These are phyloP conservation scores for Phytophthora pluvialis DNA, from an alignment of 352 stramenopile genomes.

Conservation along the genomic window DNA sequence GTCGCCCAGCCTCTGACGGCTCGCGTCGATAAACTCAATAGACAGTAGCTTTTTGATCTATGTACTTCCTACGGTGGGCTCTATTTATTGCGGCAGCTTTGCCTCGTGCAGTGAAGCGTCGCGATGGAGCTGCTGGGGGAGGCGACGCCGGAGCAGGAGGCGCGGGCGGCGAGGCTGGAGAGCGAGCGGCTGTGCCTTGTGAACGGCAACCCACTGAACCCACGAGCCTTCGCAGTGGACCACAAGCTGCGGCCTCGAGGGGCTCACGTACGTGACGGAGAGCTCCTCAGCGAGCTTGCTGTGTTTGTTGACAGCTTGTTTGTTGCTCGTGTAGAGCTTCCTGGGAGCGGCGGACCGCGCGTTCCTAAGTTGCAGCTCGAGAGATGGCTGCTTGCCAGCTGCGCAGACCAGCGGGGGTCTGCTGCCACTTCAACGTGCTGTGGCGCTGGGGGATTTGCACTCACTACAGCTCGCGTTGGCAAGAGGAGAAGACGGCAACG, in stretches of 20 bases:
- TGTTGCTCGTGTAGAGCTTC: constrained; percentile 40
- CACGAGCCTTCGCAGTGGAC: constrained; percentile 40
- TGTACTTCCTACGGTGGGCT: neutral
- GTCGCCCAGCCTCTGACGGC: constrained; percentile 6
- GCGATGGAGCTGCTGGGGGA: constrained; percentile 40
- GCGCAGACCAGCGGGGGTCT: constrained; percentile 44
- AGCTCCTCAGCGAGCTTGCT: neutral
- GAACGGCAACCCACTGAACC: constrained; percentile 53
- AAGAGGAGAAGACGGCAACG: neutral
- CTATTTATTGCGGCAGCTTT: neutral
- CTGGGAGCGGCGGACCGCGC: constrained; percentile 49
- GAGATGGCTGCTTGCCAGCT: constrained; percentile 23
- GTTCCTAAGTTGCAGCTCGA: constrained; percentile 51
- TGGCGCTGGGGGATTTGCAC: constrained; percentile 57
- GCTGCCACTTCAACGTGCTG: constrained; percentile 55
- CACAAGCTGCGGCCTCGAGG: constrained; percentile 22
- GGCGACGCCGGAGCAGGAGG: constrained; percentile 35
- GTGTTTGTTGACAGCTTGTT: neutral
- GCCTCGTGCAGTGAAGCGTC: constrained; percentile 12
- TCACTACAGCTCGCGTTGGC: constrained; percentile 35
- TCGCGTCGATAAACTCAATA: constrained; percentile 39
- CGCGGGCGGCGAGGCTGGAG: constrained; percentile 34
- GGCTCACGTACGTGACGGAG: constrained; percentile 21
- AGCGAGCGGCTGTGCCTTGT: constrained; percentile 41
- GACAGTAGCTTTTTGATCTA: constrained; percentile 45